Evolutionary conservation across 176 grass and related monocot genomes (phyloP), one percentile per base, ranked within the genome.

Genomic region (Bromus sterilis): DNA sequence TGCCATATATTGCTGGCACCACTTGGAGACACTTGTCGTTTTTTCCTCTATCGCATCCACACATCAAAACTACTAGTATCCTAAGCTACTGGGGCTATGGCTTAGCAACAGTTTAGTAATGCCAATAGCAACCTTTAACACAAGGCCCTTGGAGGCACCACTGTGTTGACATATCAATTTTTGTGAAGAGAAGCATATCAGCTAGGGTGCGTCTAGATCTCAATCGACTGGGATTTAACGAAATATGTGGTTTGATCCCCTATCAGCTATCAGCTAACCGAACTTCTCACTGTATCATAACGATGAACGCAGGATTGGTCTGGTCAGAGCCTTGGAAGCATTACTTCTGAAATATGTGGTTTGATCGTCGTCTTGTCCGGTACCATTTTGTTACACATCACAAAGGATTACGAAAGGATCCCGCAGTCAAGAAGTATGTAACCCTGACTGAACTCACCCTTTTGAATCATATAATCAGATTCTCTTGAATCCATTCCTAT

Each of bases 361-460:
- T 90, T 99, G 89, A 78, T 96, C 31, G 91, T 99, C 6, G 93
- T 99, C 46, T 87, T 96, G 35, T 99, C 97, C 0, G 97, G 93
- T 40, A 99, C 97, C 63, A 93, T 96, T 53, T 77, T 99, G 76
- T 80, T 99, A 80, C 97, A 96, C 62, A 85, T 93, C 21, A 92
- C 96, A n/a, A 99, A 99, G 81, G 97, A 99, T 71, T 83, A 91
- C 25, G 97, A 99, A 80, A 96, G 75, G 68, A 96, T 89, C 28
- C 77, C 89, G 28, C 93, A 91, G 80, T 92, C 94, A 82, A 85
- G 82, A 78, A 88, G 87, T 89, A 37, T 7, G 74, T 75, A 30
- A n/a, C 29, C 35, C 51, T 64, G 21, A 68, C 43, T 80, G 18
- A 53, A 53, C 72, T 32, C 56, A 33, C 21, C 20, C 6, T 5